Conservation (phyloP, 345 rosid species). For the Moringa oleifera region DNA sequence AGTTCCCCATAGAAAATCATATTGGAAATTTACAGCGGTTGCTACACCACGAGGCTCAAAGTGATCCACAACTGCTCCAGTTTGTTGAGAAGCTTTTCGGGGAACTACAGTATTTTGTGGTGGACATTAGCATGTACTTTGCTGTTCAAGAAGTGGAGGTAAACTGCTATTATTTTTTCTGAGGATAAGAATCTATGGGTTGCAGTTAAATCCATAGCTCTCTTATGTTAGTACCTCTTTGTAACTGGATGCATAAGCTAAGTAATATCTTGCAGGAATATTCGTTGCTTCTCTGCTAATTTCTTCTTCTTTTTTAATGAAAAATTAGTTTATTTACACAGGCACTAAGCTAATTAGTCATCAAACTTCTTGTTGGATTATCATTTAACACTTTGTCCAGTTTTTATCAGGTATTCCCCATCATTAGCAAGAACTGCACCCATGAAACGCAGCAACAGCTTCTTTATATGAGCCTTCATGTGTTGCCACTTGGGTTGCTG, state of each 20-base stretch:
- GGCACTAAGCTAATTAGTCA: not conserved
- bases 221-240: no score
- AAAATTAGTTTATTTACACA: no score
- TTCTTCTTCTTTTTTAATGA: no score
- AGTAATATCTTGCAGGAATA: no score
- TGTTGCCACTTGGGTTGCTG: constrained; percentile 75
- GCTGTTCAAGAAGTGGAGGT: constrained; percentile 59
- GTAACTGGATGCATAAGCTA: no score
- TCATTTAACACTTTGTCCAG: constrained; percentile 15
- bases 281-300: no score
- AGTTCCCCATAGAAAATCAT: constrained; percentile 25
- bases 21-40: constrained; percentile 44
- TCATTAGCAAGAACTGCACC: constrained; percentile 43
- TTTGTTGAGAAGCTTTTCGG: constrained; percentile 40
- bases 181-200: not conserved
- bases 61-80: constrained; percentile 15
- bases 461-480: constrained; percentile 45
- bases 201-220: no score
- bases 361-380: constrained; percentile 6
- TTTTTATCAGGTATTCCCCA: constrained; percentile 47
- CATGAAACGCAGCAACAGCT: constrained; percentile 53
- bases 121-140: constrained; percentile 39
- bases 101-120: constrained; percentile 37
- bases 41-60: constrained; percentile 25
- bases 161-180: constrained; percentile 7